phyloP scores from a whole-genome alignment of 2,329 filamentous ascomycete species.

The Bipolaris cookei region DNA sequence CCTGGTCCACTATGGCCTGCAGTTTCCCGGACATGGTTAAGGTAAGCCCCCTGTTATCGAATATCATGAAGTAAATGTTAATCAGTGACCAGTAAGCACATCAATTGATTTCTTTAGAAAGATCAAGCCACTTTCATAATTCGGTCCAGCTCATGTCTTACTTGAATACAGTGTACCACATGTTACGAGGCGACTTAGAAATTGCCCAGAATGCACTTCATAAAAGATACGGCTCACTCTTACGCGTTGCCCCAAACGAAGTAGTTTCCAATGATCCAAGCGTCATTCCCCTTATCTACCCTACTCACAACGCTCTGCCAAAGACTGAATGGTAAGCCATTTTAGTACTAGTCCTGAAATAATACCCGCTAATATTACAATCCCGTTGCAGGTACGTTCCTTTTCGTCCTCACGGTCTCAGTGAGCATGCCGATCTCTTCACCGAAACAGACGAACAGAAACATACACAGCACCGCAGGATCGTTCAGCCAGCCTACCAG shows the following conservation, averaged over 20 bases:
- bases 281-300: conserved; percentile 24
- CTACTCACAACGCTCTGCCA: conserved; percentile 17
- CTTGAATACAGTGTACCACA: conserved; percentile 8
- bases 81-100: conserved; percentile 1
- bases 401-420: conserved; percentile 19
- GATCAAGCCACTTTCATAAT: not conserved
- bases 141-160: not conserved
- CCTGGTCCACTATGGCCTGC: conserved; percentile 16
- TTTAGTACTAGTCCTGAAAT: too few relatives aligned
- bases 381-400: conserved; percentile 16
- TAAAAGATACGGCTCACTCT: conserved; percentile 13
- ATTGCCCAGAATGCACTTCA: conserved; percentile 18
- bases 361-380: conserved; percentile 2
- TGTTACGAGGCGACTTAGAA: conserved; percentile 11
- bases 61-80: not conserved
- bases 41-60: not conserved
- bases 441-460: conserved; percentile 28
- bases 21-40: conserved; percentile 10
- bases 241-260: conserved; percentile 30
- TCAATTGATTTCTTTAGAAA: not conserved
- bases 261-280: conserved; percentile 19
- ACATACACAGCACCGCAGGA: conserved; percentile 23
- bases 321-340: conserved; percentile 13
- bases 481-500: conserved; percentile 44
- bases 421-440: conserved; percentile 29